Evolutionary conservation across 495 filamentous ascomycete genomes (phyloP), one percentile per base, ranked within the genome.

Genomic region (Rostrohypoxylon terebratum): DNA sequence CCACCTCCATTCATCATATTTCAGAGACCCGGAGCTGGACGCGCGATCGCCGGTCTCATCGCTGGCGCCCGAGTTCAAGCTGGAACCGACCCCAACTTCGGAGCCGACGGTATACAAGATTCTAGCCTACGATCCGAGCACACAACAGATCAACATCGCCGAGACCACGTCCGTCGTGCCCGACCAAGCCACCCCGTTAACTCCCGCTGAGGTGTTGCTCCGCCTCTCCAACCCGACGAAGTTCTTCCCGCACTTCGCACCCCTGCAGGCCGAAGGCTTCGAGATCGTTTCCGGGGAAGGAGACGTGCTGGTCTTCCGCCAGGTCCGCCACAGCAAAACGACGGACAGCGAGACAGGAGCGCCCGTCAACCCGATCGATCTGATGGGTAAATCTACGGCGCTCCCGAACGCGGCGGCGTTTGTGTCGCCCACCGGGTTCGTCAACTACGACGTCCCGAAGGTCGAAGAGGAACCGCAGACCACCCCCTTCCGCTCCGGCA

Each of bases 301-400:
- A 4, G 87, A 94, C 74, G 84, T 94, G 7, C 84, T 94, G 16
- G 87, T 96, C 0, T 93, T 94, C 73, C 87, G 87, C 63, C 91
- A 92, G 73, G 78, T 85, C 11, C 77, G 81, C 14, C 57, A 63
- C 4, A 20, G 44, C 13, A 80, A 80, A 9, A 59, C 69, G 28
- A 59, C 57, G 16, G n/a, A 63, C 1, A 36, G 74, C n/a, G 63
- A 70, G 10, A 59, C 70, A 13, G 64, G 40, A 4, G 23, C 75
- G 2, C 64, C 66, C 5, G 76, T 86, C 38, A 89, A 89, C 65
- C 87, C 86, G 0, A 86, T 89, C 65, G 86, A 90, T 69, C 86
- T 87, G 75, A 87, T 84, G 65, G 82, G 85, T 68, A 74, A 76
- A 21, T 58, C 57, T 3, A 50, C 72, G 3, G 77, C 76, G 4